Conservation (phyloP, 1,284 basidiomycete genomes). For the Ustilago curta region DNA sequence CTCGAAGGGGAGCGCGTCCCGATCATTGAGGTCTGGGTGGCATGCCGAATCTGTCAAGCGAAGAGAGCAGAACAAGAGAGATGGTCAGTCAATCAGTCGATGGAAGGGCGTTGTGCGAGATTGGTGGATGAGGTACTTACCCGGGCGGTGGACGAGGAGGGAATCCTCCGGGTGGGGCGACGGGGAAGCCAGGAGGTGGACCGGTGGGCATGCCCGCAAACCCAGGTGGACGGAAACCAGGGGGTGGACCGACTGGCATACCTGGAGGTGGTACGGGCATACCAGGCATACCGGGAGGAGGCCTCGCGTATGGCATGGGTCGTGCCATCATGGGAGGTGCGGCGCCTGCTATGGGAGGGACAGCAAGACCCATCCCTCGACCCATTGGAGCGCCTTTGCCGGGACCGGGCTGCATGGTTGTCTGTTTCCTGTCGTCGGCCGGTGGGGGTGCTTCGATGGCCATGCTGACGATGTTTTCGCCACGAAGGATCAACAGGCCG, state of each 20-base stretch:
- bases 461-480: slow-evolving; percentile 95
- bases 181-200: slow-evolving; percentile 47
- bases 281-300: slow-evolving; percentile 77
- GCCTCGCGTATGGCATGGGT: slow-evolving; percentile 70
- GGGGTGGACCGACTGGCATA: slow-evolving; percentile 61
- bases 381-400: slow-evolving; percentile 95
- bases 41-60: slow-evolving; percentile 37
- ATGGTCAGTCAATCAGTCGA: slow-evolving; percentile 11
- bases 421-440: slow-evolving; percentile 86
- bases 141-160: slow-evolving; percentile 48
- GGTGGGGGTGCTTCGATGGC: slow-evolving; percentile 97
- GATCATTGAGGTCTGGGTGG: slow-evolving; percentile 48
- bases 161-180: slow-evolving; percentile 35
- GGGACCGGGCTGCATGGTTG: slow-evolving; percentile 87
- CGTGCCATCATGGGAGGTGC: slow-evolving; percentile 72
- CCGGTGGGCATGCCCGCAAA: slow-evolving; percentile 49
- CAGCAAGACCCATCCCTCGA: slow-evolving; percentile 89
- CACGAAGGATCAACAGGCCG: slow-evolving; percentile 93
- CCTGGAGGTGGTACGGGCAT: slow-evolving; percentile 70
- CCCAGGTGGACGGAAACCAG: slow-evolving; percentile 64
- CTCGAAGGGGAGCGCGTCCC: neutral
- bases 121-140: slow-evolving; percentile 10
- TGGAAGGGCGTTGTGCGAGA: too few relatives aligned
- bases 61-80: neutral
- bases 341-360: slow-evolving; percentile 75